Conservation (phyloP, 2,329 filamentous ascomycete species). For the Aspergillus nomiae region DNA sequence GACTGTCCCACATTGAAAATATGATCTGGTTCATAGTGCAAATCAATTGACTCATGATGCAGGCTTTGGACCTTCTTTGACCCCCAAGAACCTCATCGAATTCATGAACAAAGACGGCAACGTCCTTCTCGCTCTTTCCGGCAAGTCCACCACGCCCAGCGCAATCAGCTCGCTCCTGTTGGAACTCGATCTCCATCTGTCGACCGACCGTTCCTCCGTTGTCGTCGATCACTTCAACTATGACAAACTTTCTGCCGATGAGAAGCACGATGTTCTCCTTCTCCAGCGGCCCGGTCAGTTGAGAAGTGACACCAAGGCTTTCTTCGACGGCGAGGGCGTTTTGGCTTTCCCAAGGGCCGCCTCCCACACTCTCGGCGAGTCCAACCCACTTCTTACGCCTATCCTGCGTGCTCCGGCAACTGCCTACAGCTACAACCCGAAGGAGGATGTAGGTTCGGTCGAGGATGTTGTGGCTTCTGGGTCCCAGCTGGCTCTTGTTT, state of each 20-base stretch:
- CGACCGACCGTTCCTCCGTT: slow-evolving; percentile 77
- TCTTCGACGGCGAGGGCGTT: slow-evolving; percentile 70
- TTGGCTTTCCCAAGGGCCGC: slow-evolving; percentile 81
- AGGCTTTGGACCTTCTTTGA: slow-evolving; percentile 87
- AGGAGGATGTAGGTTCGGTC: slow-evolving; percentile 72
- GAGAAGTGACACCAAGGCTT: slow-evolving; percentile 71
- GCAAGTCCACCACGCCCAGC: slow-evolving; percentile 67
- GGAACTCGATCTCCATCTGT: slow-evolving; percentile 87
- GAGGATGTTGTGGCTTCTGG: slow-evolving; percentile 87
- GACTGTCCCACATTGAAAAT: background rate
- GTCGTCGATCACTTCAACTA: slow-evolving; percentile 97
- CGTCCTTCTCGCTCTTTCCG: slow-evolving; percentile 81
- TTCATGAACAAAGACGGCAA: slow-evolving; percentile 93
- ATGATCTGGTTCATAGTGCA: background rate
- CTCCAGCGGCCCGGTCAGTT: slow-evolving; percentile 68
- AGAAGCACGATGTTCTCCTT: slow-evolving; percentile 86
- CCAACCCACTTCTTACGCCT: slow-evolving; percentile 73
- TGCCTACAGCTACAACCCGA: slow-evolving; percentile 91
- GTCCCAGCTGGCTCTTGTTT: slow-evolving; percentile 80
- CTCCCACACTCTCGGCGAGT: slow-evolving; percentile 78
- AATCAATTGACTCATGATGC: slow-evolving; percentile 28
- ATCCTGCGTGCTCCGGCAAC: slow-evolving; percentile 80
- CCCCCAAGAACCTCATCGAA: slow-evolving; percentile 81
- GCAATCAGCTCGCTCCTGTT: slow-evolving; percentile 76
- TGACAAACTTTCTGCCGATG: slow-evolving; percentile 72